These are phyloP conservation scores for Exophiala alcalophila DNA, from an alignment of 2,329 filamentous ascomycete genomes.

Conservation along the genomic window DNA sequence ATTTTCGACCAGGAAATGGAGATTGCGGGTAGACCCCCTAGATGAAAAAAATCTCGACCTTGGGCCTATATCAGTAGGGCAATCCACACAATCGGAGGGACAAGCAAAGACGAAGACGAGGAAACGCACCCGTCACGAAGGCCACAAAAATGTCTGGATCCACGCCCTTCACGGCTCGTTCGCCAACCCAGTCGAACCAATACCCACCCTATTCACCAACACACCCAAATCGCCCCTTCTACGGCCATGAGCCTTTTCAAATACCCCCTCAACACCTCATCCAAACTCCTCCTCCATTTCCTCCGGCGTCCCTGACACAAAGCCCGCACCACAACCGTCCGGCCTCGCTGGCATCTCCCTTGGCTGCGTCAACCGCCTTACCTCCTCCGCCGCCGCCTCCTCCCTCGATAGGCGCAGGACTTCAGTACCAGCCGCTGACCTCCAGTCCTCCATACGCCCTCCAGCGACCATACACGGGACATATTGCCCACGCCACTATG, in stretches of 20 bases:
- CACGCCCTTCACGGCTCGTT: slow-evolving; percentile 45
- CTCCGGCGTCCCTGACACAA: slow-evolving; percentile 36
- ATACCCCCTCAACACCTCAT: slow-evolving; percentile 34
- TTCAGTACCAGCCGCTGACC: slow-evolving; percentile 24
- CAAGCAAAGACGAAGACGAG: slow-evolving; percentile 5
- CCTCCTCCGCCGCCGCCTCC: slow-evolving; percentile 24
- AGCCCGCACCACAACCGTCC: slow-evolving; percentile 40
- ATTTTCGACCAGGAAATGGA: slow-evolving; percentile 16
- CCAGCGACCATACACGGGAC: slow-evolving; percentile 27
- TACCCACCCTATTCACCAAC: slow-evolving; percentile 44
- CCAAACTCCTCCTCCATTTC: slow-evolving; percentile 43
- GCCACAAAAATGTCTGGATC: slow-evolving; percentile 25
- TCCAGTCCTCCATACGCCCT: slow-evolving; percentile 26
- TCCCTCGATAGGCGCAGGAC: slow-evolving; percentile 20
- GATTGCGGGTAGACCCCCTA: slow-evolving; percentile 15
- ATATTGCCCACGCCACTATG: slow-evolving; percentile 30
- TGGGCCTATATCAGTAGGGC: not conserved
- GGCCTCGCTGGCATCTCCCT: slow-evolving; percentile 40
- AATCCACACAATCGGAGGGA: slow-evolving; percentile 7
- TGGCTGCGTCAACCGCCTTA: slow-evolving; percentile 33
- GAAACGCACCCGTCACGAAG: not conserved
- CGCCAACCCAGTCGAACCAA: slow-evolving; percentile 44
- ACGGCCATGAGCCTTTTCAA: slow-evolving; percentile 42
- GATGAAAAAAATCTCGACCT: slow-evolving; percentile 19
- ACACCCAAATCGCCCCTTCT: slow-evolving; percentile 43